These are phyloP conservation scores for Aureobasidium lini DNA, from an alignment of 2,329 filamentous ascomycete species.

Conservation along the genomic window DNA sequence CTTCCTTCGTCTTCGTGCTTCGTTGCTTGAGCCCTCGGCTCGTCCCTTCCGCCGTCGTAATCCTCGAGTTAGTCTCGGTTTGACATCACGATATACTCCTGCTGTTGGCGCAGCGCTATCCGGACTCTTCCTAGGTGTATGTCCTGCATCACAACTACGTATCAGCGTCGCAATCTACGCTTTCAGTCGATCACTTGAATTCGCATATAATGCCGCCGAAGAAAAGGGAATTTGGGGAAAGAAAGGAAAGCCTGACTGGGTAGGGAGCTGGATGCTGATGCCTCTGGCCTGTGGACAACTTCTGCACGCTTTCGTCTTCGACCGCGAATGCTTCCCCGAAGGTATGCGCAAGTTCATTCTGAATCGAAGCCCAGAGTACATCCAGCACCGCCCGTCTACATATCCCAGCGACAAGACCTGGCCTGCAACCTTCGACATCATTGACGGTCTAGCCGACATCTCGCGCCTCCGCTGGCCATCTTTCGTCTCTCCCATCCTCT, in stretches of 20 bases:
- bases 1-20: conserved; percentile 68
- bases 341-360: conserved; percentile 60
- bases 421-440: conserved; percentile 68
- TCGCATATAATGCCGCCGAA: conserved; percentile 76
- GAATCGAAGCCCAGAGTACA: conserved; percentile 67
- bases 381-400: conserved; percentile 62
- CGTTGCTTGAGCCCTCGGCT: conserved; percentile 69
- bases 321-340: conserved; percentile 46
- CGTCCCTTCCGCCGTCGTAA: conserved; percentile 76
- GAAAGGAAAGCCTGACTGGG: conserved; percentile 61
- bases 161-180: conserved; percentile 76
- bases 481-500: conserved; percentile 79
- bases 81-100: conserved; percentile 79
- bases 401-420: conserved; percentile 62
- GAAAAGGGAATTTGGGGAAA: conserved; percentile 33
- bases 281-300: conserved; percentile 42
- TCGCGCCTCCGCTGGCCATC: conserved; percentile 79
- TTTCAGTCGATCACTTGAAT: conserved; percentile 75
- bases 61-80: conserved; percentile 61
- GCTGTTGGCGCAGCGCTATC: conserved; percentile 86
- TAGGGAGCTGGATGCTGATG: conserved; percentile 46
- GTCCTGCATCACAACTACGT: conserved; percentile 62
- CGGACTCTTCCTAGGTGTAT: conserved; percentile 73
- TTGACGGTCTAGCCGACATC: conserved; percentile 75
- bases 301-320: conserved; percentile 45